Conservation (phyloP, 148 eudicot genomes). For the Rhododendron griersonianum region DNA sequence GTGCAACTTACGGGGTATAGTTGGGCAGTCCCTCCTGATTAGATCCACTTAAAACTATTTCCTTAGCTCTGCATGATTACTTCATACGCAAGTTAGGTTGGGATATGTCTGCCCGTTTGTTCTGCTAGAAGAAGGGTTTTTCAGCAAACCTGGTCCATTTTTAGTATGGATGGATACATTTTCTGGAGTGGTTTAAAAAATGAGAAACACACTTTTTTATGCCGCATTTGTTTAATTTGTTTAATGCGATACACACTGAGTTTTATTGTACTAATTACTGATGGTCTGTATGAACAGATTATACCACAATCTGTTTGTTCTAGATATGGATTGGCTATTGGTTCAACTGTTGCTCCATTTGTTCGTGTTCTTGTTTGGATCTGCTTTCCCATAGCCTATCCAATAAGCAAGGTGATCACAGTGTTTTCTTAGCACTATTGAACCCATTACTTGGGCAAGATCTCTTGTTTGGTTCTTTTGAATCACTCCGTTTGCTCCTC, state of each 20-base stretch:
- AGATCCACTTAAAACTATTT: background rate
- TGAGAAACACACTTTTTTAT: background rate
- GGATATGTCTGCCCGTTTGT: background rate
- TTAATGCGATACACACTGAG: background rate
- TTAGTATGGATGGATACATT: background rate
- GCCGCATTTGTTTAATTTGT: background rate
- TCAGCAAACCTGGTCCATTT: background rate
- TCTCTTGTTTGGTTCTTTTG: background rate
- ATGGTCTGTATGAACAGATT: constrained; percentile 49
- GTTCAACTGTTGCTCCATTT: constrained; percentile 82
- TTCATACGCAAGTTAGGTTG: background rate
- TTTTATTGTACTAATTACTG: constrained; percentile 9
- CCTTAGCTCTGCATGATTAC: background rate
- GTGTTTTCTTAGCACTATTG: background rate
- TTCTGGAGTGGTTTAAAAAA: background rate
- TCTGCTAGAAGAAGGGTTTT: background rate
- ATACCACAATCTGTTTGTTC: constrained; percentile 94
- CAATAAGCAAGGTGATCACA: constrained; percentile 83
- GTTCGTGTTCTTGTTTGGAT: constrained; percentile 95
- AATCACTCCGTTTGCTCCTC: constrained; percentile 5
- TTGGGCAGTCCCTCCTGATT: background rate
- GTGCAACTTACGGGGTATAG: background rate
- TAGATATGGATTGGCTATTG: constrained; percentile 89
- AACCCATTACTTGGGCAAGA: constrained; percentile 1
- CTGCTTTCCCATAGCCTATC: constrained; percentile 92